phyloP scores from a whole-genome alignment of 495 filamentous ascomycete genomes.

The Neohortaea acidophila region DNA sequence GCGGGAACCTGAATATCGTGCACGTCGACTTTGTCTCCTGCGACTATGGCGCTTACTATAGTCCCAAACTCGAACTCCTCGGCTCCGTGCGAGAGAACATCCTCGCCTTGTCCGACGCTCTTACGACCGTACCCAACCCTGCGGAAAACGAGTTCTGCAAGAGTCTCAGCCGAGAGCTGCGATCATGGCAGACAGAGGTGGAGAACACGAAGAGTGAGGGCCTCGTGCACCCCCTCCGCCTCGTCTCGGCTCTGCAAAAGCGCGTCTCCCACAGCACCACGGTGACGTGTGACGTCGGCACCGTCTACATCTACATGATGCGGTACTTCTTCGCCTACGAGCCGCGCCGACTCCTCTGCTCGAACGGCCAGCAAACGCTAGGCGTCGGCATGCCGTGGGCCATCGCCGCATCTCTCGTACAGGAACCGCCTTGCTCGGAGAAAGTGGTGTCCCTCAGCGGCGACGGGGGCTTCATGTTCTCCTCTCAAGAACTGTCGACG shows the following conservation, averaged over 20 bases:
- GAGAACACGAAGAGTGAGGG: constrained; percentile 6
- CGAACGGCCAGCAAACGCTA: constrained; percentile 30
- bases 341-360: constrained; percentile 25
- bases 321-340: constrained; percentile 28
- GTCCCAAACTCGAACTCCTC: constrained; percentile 24
- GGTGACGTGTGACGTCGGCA: constrained; percentile 26
- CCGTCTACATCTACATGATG: constrained; percentile 30
- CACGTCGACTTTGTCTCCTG: constrained; percentile 25
- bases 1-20: constrained; percentile 20
- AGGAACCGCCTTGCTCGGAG: constrained; percentile 21
- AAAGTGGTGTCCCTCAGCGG: constrained; percentile 23
- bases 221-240: constrained; percentile 26
- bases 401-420: constrained; percentile 26
- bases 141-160: constrained; percentile 15
- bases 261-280: constrained; percentile 20
- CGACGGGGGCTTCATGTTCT: constrained; percentile 32
- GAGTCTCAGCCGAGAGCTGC: constrained; percentile 15
- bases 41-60: constrained; percentile 24
- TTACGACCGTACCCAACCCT: constrained; percentile 17
- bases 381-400: constrained; percentile 30
- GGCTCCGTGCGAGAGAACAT: constrained; percentile 23
- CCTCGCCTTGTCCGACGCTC: constrained; percentile 14
- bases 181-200: constrained; percentile 16
- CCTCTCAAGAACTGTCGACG: constrained; percentile 20
- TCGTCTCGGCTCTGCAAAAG: constrained; percentile 24